Base-by-base conservation (phyloP, 2,329 filamentous ascomycete species). In the Colletotrichum coccodes region DNA sequence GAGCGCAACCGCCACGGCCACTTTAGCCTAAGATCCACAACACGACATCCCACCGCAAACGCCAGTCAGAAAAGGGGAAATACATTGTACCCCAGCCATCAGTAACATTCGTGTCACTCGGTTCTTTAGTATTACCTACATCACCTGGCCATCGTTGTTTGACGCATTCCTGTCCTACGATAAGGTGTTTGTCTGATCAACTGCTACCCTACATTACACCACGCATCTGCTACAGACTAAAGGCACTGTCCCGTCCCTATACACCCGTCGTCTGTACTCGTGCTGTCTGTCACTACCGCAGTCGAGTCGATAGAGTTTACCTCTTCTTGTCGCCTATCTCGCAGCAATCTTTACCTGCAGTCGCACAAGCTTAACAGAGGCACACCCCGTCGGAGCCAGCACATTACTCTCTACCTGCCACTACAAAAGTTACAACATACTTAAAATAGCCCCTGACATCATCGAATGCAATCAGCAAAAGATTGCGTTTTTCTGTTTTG, bases 401-500 rank as follows among this genome's bases (percentile, higher is more conserved):
- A 47, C 6, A n/a, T n/a, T 16, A 36, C 11, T 38, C 32, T 36
- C 26, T n/a, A n/a, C n/a, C n/a, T n/a, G n/a, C n/a, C n/a, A n/a
- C n/a, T n/a, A 14, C 14, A 26, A 42, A 16, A 40, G n/a, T n/a
- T n/a, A n/a, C 16, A 1, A 36, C 11, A n/a, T 47, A 7, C 28
- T 65, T 50, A 68, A 21, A 68, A 86, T 86, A 84, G 84, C 82
- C 58, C 81, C 84, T 75, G 84, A 83, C 74, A 76, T 91, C 75
- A 76, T 91, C 74, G 85, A 89, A 70, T 85, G 87, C 78, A 86
- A 91, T 78, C 86, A 90, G 74, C 86, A 88, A 69, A 89, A 92
- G 85, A 85, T 97, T 76, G 94, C 98, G 86, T 90, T 98, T 77
- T 96, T 97, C 86, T 93, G 94, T 57, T 91, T 98, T 73, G 95